These are phyloP conservation scores for Chaetomiaceae sp. DNA, from an alignment of 2,329 filamentous ascomycete genomes.

Conservation along the genomic window DNA sequence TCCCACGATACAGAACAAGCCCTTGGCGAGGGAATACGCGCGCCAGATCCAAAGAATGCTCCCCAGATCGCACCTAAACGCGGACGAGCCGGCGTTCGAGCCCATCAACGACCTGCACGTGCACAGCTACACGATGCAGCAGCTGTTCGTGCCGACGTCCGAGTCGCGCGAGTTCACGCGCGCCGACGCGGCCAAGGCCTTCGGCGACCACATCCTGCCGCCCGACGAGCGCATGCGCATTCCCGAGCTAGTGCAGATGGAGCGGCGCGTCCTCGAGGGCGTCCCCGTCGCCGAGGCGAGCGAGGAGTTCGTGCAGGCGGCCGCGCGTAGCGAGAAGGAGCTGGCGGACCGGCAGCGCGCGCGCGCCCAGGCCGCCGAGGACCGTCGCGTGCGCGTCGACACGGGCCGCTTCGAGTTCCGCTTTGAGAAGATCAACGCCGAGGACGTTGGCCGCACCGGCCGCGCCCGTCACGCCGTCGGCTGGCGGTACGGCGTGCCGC, in stretches of 20 bases:
- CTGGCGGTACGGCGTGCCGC: conserved; percentile 58
- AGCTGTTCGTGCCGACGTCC: conserved; percentile 58
- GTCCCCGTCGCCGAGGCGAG: conserved; percentile 33
- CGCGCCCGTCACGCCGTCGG: conserved; percentile 47
- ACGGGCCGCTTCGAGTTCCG: conserved; percentile 56
- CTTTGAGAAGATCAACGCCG: conserved; percentile 53
- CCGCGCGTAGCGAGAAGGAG: conserved; percentile 38
- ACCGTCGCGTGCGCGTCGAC: conserved; percentile 39
- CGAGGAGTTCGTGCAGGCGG: conserved; percentile 34
- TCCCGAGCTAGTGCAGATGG: conserved; percentile 53
- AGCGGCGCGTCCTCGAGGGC: conserved; percentile 40
- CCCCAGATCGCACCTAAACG: conserved; percentile 55
- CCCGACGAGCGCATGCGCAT: conserved; percentile 57
- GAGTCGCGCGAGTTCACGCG: conserved; percentile 60
- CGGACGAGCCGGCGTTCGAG: conserved; percentile 48
- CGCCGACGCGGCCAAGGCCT: conserved; percentile 59
- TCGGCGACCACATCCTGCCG: conserved; percentile 53
- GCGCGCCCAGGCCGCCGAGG: conserved; percentile 33
- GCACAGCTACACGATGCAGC: conserved; percentile 55
- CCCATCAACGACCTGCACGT: conserved; percentile 59
- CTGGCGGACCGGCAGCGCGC: conserved; percentile 31
- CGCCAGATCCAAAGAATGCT: conserved; percentile 74
- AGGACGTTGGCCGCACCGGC: conserved; percentile 50
- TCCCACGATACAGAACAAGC: conserved; percentile 56
- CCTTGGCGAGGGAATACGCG: conserved; percentile 68